Percentiles rank a stretch among this genome's conserved stretches.
phyloP scores from a whole-genome alignment of 2,329 filamentous ascomycete species.

The Aspergillus fumigatus region DNA sequence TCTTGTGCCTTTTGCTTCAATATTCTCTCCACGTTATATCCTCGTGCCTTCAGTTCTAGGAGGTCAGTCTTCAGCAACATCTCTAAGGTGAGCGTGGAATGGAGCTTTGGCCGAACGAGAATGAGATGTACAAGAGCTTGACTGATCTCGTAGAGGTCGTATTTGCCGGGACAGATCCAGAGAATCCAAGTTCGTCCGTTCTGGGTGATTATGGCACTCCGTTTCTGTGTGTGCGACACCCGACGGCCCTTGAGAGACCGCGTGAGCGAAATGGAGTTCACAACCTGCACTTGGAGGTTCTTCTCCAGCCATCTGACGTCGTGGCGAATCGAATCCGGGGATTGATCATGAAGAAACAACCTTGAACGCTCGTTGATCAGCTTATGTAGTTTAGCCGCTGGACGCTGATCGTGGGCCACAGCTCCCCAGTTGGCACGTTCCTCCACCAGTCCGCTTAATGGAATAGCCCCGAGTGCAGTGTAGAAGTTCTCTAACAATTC shows the following conservation, averaged over 20 bases:
- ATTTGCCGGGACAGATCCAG: conserved; percentile 68
- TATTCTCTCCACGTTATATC: conserved; percentile 96
- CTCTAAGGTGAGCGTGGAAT: conserved; percentile 86
- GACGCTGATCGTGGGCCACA: conserved; percentile 60
- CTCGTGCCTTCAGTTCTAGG: conserved; percentile 73
- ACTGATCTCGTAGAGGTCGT: conserved; percentile 88
- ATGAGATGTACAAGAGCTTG: conserved; percentile 79
- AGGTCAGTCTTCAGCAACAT: conserved; percentile 84
- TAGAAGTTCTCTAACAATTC: conserved; percentile 84
- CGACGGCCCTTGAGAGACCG: conserved; percentile 68
- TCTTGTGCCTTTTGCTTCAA: conserved; percentile 82
- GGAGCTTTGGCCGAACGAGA: conserved; percentile 75
- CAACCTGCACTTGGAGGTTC: conserved; percentile 71
- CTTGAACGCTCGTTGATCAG: conserved; percentile 83
- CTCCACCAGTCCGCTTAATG: conserved; percentile 71
- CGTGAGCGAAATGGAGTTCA: conserved; percentile 71
- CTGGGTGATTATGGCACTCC: conserved; percentile 64
- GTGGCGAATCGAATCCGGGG: conserved; percentile 72
- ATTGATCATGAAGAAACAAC: conserved; percentile 83
- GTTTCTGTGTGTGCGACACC: conserved; percentile 67
- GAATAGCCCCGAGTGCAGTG: conserved; percentile 68
- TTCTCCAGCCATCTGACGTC: conserved; percentile 89
- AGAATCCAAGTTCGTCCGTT: conserved; percentile 59
- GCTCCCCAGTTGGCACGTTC: conserved; percentile 71
- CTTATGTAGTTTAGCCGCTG: conserved; percentile 67